Conservation (phyloP, 225 moss, liverwort and hornwort species). For the Pleurozium schreberi region DNA sequence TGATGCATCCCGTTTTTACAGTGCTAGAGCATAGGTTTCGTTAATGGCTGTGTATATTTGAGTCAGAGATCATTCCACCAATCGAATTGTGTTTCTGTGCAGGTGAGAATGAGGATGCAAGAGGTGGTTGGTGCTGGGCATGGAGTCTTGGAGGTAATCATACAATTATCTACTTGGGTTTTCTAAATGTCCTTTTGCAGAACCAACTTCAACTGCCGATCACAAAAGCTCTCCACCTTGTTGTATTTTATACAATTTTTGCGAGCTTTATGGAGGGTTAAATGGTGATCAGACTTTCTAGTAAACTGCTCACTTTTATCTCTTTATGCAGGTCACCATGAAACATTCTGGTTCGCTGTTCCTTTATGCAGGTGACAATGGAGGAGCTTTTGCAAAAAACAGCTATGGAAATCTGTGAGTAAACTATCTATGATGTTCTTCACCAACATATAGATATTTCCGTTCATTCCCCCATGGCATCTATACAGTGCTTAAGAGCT, state of each 20-base stretch:
- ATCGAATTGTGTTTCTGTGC: neutral
- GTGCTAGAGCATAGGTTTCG: neutral
- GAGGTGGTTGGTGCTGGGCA: slow-evolving; percentile 60
- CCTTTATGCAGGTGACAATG: slow-evolving; percentile 78
- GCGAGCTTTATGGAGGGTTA: neutral
- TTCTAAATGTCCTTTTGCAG: neutral
- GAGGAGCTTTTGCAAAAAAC: slow-evolving; percentile 95
- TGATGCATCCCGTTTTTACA: neutral
- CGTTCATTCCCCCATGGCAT: neutral
- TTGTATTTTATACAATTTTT: neutral
- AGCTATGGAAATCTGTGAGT: slow-evolving; percentile 96
- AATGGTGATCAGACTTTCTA: neutral
- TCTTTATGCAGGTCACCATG: slow-evolving; percentile 62
- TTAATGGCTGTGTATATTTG: neutral
- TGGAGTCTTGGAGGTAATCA: slow-evolving; percentile 59
- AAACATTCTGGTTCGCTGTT: slow-evolving; percentile 98
- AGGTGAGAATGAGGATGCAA: slow-evolving; percentile 71
- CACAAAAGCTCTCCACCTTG: neutral
- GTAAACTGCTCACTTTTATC: neutral
- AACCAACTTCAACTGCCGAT: neutral
- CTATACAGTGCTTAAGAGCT: neutral
- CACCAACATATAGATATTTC: neutral
- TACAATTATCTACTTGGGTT: neutral
- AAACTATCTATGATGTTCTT: neutral
- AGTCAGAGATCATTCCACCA: neutral